Percentiles rank a stretch among this genome's conserved stretches.
phyloP scores from a whole-genome alignment of 352 stramenopile genomes.

The Paralagenidium karlingii region DNA sequence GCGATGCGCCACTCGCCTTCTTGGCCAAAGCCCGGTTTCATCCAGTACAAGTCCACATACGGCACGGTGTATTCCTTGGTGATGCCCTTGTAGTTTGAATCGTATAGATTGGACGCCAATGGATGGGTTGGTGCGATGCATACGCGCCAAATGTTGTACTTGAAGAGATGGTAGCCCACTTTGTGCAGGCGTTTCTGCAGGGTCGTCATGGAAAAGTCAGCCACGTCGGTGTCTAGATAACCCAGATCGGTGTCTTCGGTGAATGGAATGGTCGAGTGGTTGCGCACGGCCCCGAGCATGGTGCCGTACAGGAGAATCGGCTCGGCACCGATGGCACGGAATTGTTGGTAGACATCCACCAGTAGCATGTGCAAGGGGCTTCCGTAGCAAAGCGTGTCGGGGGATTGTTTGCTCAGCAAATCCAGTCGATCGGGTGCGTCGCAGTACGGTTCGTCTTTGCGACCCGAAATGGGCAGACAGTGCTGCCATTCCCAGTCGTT shows the following conservation, averaged over 20 bases:
- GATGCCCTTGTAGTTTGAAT: constrained; percentile 4
- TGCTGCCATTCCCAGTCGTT: constrained; percentile 22
- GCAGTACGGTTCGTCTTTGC: constrained; percentile 33
- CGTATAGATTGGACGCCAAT: constrained; percentile 19
- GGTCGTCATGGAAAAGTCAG: constrained; percentile 1
- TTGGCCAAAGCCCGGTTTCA: constrained; percentile 12
- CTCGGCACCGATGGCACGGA: constrained; percentile 8
- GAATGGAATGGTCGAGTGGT: constrained; percentile 31
- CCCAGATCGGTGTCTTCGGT: constrained; percentile 37
- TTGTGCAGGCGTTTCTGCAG: constrained; percentile 8
- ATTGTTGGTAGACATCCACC: constrained; percentile 32
- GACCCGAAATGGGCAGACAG: constrained; percentile 31
- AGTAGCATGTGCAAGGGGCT: constrained; percentile 42
- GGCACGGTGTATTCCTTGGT: constrained; percentile 7
- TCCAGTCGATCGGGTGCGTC: constrained; percentile 25
- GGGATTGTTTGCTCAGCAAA: constrained; percentile 14
- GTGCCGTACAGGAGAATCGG: constrained; percentile 27
- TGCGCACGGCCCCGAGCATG: constrained; percentile 30
- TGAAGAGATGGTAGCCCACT: constrained; percentile 43
- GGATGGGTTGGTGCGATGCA: constrained; percentile 26
- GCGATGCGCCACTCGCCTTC: constrained; percentile 4
- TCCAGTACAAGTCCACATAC: constrained; percentile 26
- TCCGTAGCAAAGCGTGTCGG: constrained; percentile 20
- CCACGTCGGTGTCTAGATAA: constrained; percentile 10
- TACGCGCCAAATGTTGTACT: constrained; percentile 19